Conservation (phyloP, 768 basidiomycete genomes). For the Zangia roseola region DNA sequence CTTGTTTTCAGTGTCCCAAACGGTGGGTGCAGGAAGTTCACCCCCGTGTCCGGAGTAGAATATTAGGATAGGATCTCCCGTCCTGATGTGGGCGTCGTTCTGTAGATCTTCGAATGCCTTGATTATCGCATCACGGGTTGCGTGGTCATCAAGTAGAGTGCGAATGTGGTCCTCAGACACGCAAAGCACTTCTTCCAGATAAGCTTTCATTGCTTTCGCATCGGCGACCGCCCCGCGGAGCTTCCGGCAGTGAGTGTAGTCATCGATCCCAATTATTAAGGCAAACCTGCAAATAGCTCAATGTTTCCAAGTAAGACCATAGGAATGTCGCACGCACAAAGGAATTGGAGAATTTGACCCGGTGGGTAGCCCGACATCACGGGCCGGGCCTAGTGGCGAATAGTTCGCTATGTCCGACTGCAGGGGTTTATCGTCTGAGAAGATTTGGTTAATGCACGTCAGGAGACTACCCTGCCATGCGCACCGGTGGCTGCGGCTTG, state of each 20-base stretch:
- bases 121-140: conserved; percentile 38
- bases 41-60: conserved; percentile 48
- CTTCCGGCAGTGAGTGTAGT: conserved; percentile 29
- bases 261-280: conserved; percentile 44
- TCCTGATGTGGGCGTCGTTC: conserved; percentile 21
- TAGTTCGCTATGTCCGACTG: too few relatives aligned
- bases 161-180: conserved; percentile 35
- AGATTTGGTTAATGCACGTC: too few relatives aligned
- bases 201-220: conserved; percentile 37
- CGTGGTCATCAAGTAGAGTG: conserved; percentile 36
- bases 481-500: too few relatives aligned
- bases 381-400: too few relatives aligned
- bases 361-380: too few relatives aligned
- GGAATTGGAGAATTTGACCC: too few relatives aligned
- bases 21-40: conserved; percentile 28
- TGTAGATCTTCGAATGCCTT: conserved; percentile 22
- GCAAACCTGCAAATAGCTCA: too few relatives aligned
- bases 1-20: conserved; percentile 25
- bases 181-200: conserved; percentile 28
- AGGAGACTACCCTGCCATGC: too few relatives aligned
- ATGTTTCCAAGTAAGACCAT: too few relatives aligned
- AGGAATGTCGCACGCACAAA: too few relatives aligned
- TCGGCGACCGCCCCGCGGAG: conserved; percentile 40
- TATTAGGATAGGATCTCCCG: conserved; percentile 38
- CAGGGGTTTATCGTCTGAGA: too few relatives aligned